phyloP scores from a whole-genome alignment of 1,284 basidiomycete genomes.

The Rhodotorula sp. region DNA sequence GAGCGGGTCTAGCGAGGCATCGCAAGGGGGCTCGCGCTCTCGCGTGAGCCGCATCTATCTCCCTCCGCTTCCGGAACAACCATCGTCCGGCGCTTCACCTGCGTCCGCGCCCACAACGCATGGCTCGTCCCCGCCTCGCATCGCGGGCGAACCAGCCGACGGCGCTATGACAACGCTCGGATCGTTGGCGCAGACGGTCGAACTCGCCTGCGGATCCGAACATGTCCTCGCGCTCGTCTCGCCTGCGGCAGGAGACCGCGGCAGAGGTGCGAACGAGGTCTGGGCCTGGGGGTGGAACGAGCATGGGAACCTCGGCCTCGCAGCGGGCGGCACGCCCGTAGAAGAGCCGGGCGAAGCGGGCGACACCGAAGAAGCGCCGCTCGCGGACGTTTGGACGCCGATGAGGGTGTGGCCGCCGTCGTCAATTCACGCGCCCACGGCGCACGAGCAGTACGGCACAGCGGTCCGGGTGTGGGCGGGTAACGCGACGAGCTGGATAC shows the following conservation, averaged over 20 bases:
- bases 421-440: not conserved
- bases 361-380: constrained; percentile 7
- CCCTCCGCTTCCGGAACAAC: too few relatives aligned
- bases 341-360: too few relatives aligned
- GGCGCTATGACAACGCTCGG: too few relatives aligned
- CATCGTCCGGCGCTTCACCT: not conserved
- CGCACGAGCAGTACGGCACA: constrained; percentile 5
- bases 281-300: constrained; percentile 95
- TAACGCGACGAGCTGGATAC: constrained; percentile 73
- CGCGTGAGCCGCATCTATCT: too few relatives aligned
- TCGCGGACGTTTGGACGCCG: constrained; percentile 35
- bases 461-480: constrained; percentile 63
- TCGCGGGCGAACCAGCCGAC: too few relatives aligned
- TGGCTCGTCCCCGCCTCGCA: not conserved
- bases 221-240: constrained; percentile 63
- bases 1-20: too few relatives aligned
- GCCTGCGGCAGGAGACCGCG: constrained; percentile 2
- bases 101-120: too few relatives aligned
- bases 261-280: constrained; percentile 50
- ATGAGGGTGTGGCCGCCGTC: constrained; percentile 10
- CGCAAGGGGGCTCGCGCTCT: too few relatives aligned
- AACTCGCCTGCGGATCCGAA: constrained; percentile 73
- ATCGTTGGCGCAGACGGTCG: too few relatives aligned
- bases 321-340: constrained; percentile 39
- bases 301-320: constrained; percentile 81